Percentiles rank a stretch among this genome's conserved stretches.
Conservation (phyloP, 805 yeast genomes). For the Starmerella powellii region DNA sequence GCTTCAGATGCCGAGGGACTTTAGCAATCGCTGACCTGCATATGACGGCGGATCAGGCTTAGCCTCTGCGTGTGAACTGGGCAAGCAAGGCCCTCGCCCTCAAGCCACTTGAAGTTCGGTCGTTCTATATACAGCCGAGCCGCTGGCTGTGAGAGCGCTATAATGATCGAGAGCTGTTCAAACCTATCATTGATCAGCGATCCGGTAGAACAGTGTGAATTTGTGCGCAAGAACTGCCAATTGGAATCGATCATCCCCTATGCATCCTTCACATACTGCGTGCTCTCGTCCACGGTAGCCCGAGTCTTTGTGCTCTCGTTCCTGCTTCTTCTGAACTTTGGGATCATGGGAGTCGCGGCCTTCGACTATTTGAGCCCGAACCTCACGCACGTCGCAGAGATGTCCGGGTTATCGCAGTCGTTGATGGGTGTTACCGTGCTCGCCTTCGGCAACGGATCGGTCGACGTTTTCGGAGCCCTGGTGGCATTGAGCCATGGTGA, state of each 20-base stretch:
- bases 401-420: conserved; percentile 56
- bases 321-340: conserved; percentile 38
- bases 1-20: too few species aligned
- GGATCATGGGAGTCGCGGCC: conserved; percentile 64
- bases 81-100: neutral
- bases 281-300: neutral
- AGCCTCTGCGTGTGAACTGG: neutral
- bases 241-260: conserved; percentile 7
- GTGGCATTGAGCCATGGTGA: conserved; percentile 66
- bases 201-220: conserved; percentile 8
- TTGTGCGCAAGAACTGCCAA: conserved; percentile 8
- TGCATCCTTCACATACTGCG: conserved; percentile 9
- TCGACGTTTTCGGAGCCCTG: conserved; percentile 76
- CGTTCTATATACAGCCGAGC: neutral
- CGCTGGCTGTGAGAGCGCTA: neutral
- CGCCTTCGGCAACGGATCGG: conserved; percentile 87
- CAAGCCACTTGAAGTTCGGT: neutral
- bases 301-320: neutral
- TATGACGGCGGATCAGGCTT: neutral
- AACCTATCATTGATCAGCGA: neutral
- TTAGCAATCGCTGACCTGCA: neutral
- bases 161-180: conserved; percentile 4
- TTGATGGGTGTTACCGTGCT: conserved; percentile 75
- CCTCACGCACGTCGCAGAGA: conserved; percentile 49
- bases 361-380: conserved; percentile 76